Percentiles rank a stretch among this genome's conserved stretches.
These are phyloP conservation scores for Globisporangium canariense DNA, from an alignment of 352 stramenopile genomes.

Conservation along the genomic window DNA sequence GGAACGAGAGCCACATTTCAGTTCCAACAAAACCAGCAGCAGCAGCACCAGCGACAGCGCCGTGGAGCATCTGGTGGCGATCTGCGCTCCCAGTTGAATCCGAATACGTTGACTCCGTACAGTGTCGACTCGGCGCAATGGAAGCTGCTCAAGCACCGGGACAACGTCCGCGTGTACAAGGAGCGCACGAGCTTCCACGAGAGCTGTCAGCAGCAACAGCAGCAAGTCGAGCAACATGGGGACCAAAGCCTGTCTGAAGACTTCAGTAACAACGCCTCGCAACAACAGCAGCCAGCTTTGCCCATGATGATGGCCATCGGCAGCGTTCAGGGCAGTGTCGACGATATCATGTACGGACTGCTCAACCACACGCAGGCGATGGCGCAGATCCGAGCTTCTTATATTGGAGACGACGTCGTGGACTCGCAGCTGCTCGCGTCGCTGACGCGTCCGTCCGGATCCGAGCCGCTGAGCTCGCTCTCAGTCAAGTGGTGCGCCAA, in stretches of 20 bases:
- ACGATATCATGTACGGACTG: constrained; percentile 40
- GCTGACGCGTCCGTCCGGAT: constrained; percentile 28
- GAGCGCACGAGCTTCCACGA: constrained; percentile 3
- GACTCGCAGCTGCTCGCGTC: constrained; percentile 43
- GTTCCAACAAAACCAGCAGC: not conserved
- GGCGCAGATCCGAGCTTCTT: constrained; percentile 35
- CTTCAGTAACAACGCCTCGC: not conserved
- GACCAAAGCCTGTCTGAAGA: not conserved
- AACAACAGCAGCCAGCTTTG: not conserved
- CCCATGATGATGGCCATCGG: constrained; percentile 20
- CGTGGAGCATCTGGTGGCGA: not conserved
- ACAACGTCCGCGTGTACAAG: constrained; percentile 12
- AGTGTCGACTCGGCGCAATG: not conserved
- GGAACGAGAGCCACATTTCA: not conserved
- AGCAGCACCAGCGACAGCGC: not conserved
- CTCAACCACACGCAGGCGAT: constrained; percentile 26
- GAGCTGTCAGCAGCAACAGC: not conserved
- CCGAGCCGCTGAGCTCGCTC: constrained; percentile 36
- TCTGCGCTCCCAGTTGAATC: not conserved
- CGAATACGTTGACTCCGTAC: not conserved
- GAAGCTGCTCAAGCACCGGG: constrained; percentile 12
- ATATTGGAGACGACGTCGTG: constrained; percentile 46
- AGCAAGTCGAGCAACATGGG: not conserved
- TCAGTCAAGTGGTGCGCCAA: constrained; percentile 24
- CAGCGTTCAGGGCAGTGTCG: constrained; percentile 25